Conservation (phyloP, 805 yeast species). For the Pichia pseudocactophila region DNA sequence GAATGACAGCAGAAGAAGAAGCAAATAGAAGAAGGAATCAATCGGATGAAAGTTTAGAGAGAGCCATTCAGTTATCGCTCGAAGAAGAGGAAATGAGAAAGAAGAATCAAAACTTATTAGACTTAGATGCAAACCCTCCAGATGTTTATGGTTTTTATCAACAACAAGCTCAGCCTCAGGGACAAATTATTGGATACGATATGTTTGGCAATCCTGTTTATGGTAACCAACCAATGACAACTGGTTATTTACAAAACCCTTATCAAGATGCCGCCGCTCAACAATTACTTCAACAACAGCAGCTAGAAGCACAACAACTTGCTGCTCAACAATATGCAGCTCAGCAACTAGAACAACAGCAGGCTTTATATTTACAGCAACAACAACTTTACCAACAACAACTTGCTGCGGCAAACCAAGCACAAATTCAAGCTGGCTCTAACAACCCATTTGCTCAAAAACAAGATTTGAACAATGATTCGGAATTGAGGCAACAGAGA, state of each 20-base stretch:
- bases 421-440: conserved; percentile 31
- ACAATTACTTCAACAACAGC: conserved; percentile 12
- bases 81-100: conserved; percentile 69
- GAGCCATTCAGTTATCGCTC: conserved; percentile 60
- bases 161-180: conserved; percentile 29
- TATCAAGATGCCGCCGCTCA: conserved; percentile 25
- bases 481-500: conserved; percentile 2
- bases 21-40: conserved; percentile 46
- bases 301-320: conserved; percentile 15
- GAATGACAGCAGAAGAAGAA: conserved; percentile 77
- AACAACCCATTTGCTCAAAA: conserved; percentile 30
- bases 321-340: conserved; percentile 6
- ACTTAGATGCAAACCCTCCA: conserved; percentile 33
- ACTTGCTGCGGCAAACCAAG: conserved; percentile 19
- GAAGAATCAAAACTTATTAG: conserved; percentile 42
- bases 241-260: conserved; percentile 45
- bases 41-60: conserved; percentile 53
- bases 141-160: conserved; percentile 22
- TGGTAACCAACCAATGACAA: conserved; percentile 39
- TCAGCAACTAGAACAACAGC: conserved; percentile 18
- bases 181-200: conserved; percentile 37
- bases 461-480: conserved; percentile 2
- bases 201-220: conserved; percentile 63
- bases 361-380: conserved; percentile 16
- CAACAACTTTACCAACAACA: conserved; percentile 19